Percentiles rank a stretch among this genome's conserved stretches.
Evolutionary conservation across 1,284 basidiomycete genomes (phyloP).

Genomic region (Cutaneotrichosporon mucoides): DNA sequence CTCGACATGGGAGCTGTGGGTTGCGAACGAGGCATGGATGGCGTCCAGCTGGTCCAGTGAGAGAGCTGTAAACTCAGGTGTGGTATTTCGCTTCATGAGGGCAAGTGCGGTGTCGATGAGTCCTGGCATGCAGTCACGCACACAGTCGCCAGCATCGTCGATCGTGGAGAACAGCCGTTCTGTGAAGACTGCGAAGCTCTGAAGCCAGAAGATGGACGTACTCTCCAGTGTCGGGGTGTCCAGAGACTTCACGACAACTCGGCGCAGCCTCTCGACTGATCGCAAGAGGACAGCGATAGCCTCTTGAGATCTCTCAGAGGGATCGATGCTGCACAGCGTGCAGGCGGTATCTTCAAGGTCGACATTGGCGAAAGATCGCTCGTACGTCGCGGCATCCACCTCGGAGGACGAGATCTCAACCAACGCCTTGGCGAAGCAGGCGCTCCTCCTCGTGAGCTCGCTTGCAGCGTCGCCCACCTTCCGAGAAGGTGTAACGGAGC

Average conservation of each 20-base stretch:
- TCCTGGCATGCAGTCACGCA: slow-evolving; percentile 4
- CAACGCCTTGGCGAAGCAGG: not conserved
- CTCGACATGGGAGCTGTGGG: not conserved
- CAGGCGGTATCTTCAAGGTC: not conserved
- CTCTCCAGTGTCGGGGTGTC: not conserved
- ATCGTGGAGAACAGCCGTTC: slow-evolving; percentile 7
- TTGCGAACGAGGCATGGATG: not conserved
- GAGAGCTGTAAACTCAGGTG: not conserved
- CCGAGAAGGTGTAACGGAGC: not conserved
- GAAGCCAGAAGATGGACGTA: slow-evolving; percentile 15
- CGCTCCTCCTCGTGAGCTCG: not conserved
- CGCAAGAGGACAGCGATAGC: slow-evolving; percentile 5
- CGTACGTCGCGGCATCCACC: not conserved
- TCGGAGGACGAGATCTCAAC: not conserved
- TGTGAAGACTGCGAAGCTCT: slow-evolving; percentile 2
- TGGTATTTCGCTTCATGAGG: not conserved
- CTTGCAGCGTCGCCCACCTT: not conserved
- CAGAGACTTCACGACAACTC: slow-evolving; percentile 20
- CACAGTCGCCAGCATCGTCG: not conserved
- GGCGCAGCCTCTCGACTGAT: slow-evolving; percentile 22
- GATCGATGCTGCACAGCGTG: slow-evolving; percentile 5
- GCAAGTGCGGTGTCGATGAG: slow-evolving; percentile 10
- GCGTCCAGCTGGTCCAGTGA: slow-evolving; percentile 2
- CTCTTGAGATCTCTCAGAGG: not conserved
- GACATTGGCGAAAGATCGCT: not conserved